Conservation (phyloP, 441 rosid genomes). For the Brassica hybrid region DNA sequence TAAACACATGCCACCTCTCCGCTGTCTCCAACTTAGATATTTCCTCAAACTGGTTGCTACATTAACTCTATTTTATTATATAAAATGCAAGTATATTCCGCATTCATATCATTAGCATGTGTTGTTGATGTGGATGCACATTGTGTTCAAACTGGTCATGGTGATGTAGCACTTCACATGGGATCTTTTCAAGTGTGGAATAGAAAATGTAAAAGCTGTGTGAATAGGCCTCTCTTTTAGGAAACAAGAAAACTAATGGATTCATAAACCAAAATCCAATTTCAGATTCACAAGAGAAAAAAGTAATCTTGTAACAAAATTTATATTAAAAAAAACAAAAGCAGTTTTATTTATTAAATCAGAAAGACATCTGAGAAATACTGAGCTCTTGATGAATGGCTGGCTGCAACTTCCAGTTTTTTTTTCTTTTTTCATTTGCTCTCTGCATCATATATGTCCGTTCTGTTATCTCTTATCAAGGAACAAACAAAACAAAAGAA, state of each 20-base stretch:
- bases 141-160: background rate
- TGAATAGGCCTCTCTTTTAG: background rate
- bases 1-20: conserved; percentile 28
- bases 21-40: conserved; percentile 19
- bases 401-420: conserved; percentile 22
- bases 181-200: conserved; percentile 2
- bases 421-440: conserved; percentile 32
- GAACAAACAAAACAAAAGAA: conserved; percentile 21
- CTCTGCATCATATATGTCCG: conserved; percentile 46
- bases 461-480: conserved; percentile 37
- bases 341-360: conserved; percentile 16
- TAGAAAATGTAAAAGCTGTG: background rate
- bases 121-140: conserved; percentile 27
- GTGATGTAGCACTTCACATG: background rate
- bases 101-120: conserved; percentile 1
- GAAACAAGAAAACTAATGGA: conserved; percentile 8
- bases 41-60: background rate
- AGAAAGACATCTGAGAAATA: background rate
- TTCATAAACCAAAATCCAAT: background rate
- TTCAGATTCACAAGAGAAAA: background rate
- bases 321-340: background rate
- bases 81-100: background rate
- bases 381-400: conserved; percentile 32
- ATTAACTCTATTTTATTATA: conserved; percentile 4
- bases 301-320: background rate